Evolutionary conservation across 192 early-diverging fungal species (phyloP), one percentile per base, ranked within the genome.

Genomic region (Coemansia sp.): DNA sequence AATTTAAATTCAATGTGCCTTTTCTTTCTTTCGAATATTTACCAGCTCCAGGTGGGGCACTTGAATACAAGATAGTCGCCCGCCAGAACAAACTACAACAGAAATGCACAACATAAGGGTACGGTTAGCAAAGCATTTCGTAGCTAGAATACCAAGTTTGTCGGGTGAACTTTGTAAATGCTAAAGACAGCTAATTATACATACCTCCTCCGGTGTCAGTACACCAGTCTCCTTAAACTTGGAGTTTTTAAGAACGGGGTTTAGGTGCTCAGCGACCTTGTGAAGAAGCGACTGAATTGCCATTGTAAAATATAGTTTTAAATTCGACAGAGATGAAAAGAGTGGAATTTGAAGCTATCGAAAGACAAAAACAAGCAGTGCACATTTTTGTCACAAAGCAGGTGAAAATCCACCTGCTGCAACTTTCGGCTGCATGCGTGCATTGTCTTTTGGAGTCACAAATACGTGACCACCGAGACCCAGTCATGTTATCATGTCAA

Each of bases 11-110:
- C 4, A 30, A 30, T 7, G 27, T 30, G 27, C 27, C 27, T 7
- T 7, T 30, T 30, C 7, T 7, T 7, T 30, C 27, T 30, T 21
- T 51, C n/a, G 10, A 43, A 24, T 53, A 65, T 70, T 19, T 79
- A 79, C 76, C 97, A 99, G 55, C 81, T 81, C 97, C 97, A 99
- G 12, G 97, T 99, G 12, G 95, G 95, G 67, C 97, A 99, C 70
- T 99, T 98, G 81, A 87, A 95, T 14, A 96, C 93, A 46, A 99
- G 86, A 65, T 93, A 98, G 71, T 99, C 97, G 27, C 97, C 97
- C 6, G 95, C 95, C 27, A 87, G 85, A 49, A 95, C 87, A 82
- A 98, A 99, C 89, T 78, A 78, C 58, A 73, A 8, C 24, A 48
- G 6, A 3, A 12, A 15, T 42, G 42, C 46, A 40, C 61, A 55